These are phyloP conservation scores for Fusarium devonianum DNA, from an alignment of 2,329 filamentous ascomycete genomes.

Conservation along the genomic window DNA sequence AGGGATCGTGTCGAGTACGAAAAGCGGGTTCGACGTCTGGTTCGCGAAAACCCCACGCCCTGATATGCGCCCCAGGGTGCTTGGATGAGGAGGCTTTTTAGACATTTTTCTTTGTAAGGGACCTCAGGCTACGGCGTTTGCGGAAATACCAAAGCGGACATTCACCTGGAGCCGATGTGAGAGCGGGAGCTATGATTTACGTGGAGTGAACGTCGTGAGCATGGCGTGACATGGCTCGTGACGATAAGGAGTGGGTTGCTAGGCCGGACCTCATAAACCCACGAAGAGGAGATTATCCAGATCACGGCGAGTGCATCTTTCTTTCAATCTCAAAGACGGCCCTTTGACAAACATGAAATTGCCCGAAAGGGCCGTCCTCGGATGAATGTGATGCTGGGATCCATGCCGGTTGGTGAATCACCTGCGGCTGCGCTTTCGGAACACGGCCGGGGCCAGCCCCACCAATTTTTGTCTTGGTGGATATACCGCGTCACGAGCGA, in stretches of 20 bases:
- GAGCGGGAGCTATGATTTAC: conserved; percentile 2
- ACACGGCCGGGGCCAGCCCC: conserved; percentile 13
- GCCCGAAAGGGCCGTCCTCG: conserved; percentile 8
- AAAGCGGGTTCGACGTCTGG: conserved; percentile 83
- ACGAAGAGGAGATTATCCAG: conserved; percentile 3
- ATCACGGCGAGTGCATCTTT: conserved; percentile 5
- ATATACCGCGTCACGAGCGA: not conserved
- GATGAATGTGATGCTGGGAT: conserved; percentile 6
- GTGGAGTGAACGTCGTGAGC: conserved; percentile 5
- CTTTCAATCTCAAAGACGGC: conserved; percentile 2
- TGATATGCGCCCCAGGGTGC: conserved; percentile 45
- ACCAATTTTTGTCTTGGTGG: conserved; percentile 14
- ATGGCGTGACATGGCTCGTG: conserved; percentile 29
- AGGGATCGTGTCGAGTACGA: conserved; percentile 89
- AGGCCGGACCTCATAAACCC: conserved; percentile 3
- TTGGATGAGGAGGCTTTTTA: conserved; percentile 20
- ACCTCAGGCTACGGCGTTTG: conserved; percentile 43
- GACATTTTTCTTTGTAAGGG: conserved; percentile 28
- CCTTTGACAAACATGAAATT: not conserved
- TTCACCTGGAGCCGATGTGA: conserved; percentile 26
- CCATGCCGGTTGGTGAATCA: conserved; percentile 27
- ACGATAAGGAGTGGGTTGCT: conserved; percentile 4
- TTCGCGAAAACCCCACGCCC: conserved; percentile 86
- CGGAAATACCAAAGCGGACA: conserved; percentile 44
- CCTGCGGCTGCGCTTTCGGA: conserved; percentile 28